Conservation (phyloP, 345 rosid species). For the Boechera stricta region DNA sequence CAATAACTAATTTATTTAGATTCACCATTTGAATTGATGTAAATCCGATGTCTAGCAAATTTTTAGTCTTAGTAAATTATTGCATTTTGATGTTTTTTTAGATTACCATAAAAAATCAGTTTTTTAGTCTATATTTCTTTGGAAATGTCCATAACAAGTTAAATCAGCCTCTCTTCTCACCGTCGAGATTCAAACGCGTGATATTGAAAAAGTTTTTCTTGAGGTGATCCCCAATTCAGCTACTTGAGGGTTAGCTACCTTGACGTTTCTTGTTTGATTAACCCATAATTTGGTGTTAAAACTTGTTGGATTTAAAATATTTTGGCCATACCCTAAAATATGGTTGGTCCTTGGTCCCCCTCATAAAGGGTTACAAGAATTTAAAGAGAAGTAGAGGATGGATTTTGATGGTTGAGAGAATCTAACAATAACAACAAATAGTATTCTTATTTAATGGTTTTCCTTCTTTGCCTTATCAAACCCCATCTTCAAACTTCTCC, state of each 20-base stretch:
- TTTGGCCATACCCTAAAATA: slow-evolving; percentile 46
- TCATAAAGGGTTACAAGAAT: slow-evolving; percentile 44
- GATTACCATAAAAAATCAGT: no score
- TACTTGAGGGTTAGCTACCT: slow-evolving; percentile 10
- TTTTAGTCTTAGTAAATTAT: neutral
- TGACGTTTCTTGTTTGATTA: slow-evolving; percentile 33
- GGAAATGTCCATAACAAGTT: neutral
- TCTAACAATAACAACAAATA: slow-evolving; percentile 44
- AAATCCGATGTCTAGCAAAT: neutral
- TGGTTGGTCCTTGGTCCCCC: slow-evolving; percentile 50
- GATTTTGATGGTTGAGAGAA: slow-evolving; percentile 44
- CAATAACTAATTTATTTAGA: neutral
- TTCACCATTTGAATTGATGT: neutral
- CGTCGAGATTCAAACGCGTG: neutral
- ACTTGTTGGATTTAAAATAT: slow-evolving; percentile 31
- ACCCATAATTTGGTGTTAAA: slow-evolving; percentile 37
- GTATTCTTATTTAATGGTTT: slow-evolving; percentile 47
- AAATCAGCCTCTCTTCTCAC: neutral
- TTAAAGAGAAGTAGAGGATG: slow-evolving; percentile 44
- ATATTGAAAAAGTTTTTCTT: neutral
- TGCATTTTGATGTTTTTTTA: neutral
- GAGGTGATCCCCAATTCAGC: neutral
- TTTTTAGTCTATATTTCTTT: neutral
- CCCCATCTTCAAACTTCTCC: slow-evolving; percentile 46
- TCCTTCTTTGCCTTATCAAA: slow-evolving; percentile 50